Evolutionary conservation across 2,329 filamentous ascomycete species (phyloP), one percentile per base, ranked within the genome.

Genomic region (Diaporthe sp.): DNA sequence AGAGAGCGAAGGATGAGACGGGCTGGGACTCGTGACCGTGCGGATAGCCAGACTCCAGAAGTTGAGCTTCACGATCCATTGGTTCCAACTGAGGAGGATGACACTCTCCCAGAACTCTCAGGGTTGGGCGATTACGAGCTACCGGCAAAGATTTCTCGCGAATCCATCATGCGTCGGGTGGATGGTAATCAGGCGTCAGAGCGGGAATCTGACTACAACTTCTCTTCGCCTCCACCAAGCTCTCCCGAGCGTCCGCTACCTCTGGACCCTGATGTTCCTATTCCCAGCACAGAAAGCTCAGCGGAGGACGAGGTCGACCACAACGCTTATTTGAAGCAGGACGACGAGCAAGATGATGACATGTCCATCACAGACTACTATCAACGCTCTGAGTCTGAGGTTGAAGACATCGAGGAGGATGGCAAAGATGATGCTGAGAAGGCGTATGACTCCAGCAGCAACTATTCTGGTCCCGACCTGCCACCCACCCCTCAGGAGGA

Each of bases 131-230:
- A 92, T 74, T 93, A 93, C 78, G 88, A 93, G 77, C 85, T 93
- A 19, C 94, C 92, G 25, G 89, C 94, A 15, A 93, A 93, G 72
- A 97, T 98, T 80, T 98, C 96, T 12, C 91, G 96, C 50, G 97
- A 98, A 82, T 98, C 96, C 0, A 98, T 98, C 78, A 87, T 98
- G 79, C 92, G 94, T 71, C 95, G 96, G 76, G 93, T 98, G 72
- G 95, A 97, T 81, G 94, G 89, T 61, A 89, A 87, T 78, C 84
- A 87, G 75, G 78, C 83, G 64, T 86, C 89, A 58, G 89, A 92
- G 28, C 84, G 87, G 74, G 88, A 91, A 71, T 90, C 92, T 5
- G 90, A 92, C 74, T 92, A 90, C 77, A 89, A 89, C 78, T 91
- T 93, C 79, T 92, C 90, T 4, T 92, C 91, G 3, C 90, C 91